Conservation (phyloP, 768 basidiomycete genomes). For the Russula ochroleuca region DNA sequence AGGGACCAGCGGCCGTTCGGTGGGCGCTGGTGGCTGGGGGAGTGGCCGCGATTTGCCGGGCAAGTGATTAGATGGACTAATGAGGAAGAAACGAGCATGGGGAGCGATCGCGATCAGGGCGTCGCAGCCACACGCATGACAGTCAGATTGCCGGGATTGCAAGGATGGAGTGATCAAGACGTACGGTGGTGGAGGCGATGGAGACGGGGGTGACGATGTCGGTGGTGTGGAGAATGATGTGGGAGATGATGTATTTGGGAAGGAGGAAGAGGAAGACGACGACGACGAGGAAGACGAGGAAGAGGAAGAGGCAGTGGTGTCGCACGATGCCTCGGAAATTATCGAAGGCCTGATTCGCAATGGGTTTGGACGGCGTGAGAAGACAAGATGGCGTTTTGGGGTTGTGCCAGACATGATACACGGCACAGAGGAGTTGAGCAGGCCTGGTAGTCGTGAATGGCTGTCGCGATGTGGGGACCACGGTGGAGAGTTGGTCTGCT, state of each 20-base stretch:
- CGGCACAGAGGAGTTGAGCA: constrained; percentile 1
- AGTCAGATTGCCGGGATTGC: constrained; percentile 1
- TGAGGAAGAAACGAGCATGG: constrained; percentile 3
- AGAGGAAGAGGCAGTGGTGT: constrained; percentile 16
- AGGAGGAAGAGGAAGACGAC: constrained; percentile 14
- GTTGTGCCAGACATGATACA: constrained; percentile 5
- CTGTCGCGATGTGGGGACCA: neutral
- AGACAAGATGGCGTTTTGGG: neutral
- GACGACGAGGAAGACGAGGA: constrained; percentile 17
- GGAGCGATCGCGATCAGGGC: constrained; percentile 15
- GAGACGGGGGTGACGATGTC: constrained; percentile 22
- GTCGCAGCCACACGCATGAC: neutral
- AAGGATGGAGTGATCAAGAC: neutral
- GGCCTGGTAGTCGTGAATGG: constrained; percentile 9
- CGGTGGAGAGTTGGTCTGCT: neutral
- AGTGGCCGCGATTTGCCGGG: constrained; percentile 26
- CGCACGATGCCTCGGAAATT: constrained; percentile 23
- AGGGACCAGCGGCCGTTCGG: neutral
- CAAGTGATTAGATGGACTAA: constrained; percentile 13
- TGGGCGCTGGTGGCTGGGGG: constrained; percentile 16
- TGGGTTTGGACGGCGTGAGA: constrained; percentile 10
- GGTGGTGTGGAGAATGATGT: constrained; percentile 15
- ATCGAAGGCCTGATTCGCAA: constrained; percentile 20
- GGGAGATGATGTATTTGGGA: constrained; percentile 12
- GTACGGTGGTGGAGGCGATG: constrained; percentile 21